These are phyloP conservation scores for rapeseed (Brassica napus) DNA, from an alignment of 345 rosid genomes.

Conservation along the genomic window Da-Ae NC_063446.1:15625001-15625500, in stretches of 20 bases:
- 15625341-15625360: neutral
- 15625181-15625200: conserved; percentile 30
- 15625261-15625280: neutral
- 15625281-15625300: conserved; percentile 8
- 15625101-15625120: conserved; percentile 33
- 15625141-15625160: conserved; percentile 37
- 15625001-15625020: conserved; percentile 10
- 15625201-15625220: neutral
- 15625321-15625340: neutral
- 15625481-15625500: conserved; percentile 35
- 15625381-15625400: no score
- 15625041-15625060: conserved; percentile 42
- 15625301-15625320: neutral
- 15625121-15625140: conserved; percentile 20
- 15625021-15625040: neutral
- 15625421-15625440: no score
- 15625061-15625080: conserved; percentile 34
- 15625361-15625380: conserved; percentile 13
- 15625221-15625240: neutral
- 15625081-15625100: conserved; percentile 23
- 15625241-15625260: conserved; percentile 10
- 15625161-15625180: conserved; percentile 29
- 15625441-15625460: conserved; percentile 21
- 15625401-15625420: no score
- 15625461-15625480: conserved; percentile 37